Evolutionary conservation across 352 stramenopile species (phyloP).

Genomic region (Pythium brachiatum): DNA sequence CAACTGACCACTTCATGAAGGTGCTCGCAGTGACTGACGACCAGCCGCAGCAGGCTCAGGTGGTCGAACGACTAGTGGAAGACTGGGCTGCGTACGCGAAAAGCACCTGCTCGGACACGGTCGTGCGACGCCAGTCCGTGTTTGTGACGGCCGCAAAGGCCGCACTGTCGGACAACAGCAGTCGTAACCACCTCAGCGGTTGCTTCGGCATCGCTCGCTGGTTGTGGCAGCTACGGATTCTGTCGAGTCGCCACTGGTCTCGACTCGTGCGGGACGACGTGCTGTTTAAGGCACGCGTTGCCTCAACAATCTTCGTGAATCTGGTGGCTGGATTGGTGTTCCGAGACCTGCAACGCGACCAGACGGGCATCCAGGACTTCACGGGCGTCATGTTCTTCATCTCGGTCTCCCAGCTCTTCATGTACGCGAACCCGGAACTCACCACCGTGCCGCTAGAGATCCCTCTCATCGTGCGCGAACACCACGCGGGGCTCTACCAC

Average conservation of each 20-base stretch:
- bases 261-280: slow-evolving; percentile 28
- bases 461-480: slow-evolving; percentile 33
- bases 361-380: slow-evolving; percentile 33
- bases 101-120: slow-evolving; percentile 3
- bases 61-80: slow-evolving; percentile 13
- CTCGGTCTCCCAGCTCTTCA: slow-evolving; percentile 48
- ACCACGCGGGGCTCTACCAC: slow-evolving; percentile 32
- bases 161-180: neutral
- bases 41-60: neutral
- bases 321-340: slow-evolving; percentile 33
- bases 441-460: slow-evolving; percentile 32
- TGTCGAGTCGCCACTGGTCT: slow-evolving; percentile 21
- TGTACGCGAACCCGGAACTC: slow-evolving; percentile 32
- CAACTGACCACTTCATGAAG: slow-evolving; percentile 65
- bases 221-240: slow-evolving; percentile 1
- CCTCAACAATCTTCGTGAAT: slow-evolving; percentile 28
- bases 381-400: slow-evolving; percentile 47
- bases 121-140: slow-evolving; percentile 4
- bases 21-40: slow-evolving; percentile 40
- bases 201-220: neutral
- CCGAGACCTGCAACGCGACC: slow-evolving; percentile 26
- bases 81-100: slow-evolving; percentile 5
- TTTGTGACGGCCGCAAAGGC: neutral
- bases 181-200: neutral
- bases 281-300: slow-evolving; percentile 28